A percentile compares a stretch with the other conserved stretches of the same genome.
Evolutionary conservation across 2,329 filamentous ascomycete genomes (phyloP).

Genomic region (Neospermospora avenae): DNA sequence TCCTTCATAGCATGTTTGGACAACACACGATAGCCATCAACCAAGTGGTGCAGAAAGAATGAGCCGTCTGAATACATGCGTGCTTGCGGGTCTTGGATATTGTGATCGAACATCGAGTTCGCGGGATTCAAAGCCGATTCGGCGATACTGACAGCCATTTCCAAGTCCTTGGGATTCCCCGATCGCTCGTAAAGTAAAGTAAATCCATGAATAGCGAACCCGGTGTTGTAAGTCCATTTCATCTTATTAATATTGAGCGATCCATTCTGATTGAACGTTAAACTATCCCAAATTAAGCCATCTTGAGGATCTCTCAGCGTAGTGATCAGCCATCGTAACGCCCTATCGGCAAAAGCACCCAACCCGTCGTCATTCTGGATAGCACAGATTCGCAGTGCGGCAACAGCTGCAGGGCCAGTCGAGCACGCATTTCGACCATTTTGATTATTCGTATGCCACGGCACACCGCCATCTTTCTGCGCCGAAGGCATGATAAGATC

Average conservation of each 20-base stretch:
- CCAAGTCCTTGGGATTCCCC: conserved; percentile 7
- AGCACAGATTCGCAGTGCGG: conserved; percentile 20
- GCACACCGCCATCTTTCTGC: conserved; percentile 17
- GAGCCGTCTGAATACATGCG: conserved; percentile 25
- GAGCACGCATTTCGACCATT: conserved; percentile 21
- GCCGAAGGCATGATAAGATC: conserved; percentile 21
- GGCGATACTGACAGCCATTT: conserved; percentile 17
- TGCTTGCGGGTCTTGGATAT: neutral
- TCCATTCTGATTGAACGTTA: conserved; percentile 15
- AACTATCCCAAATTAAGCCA: conserved; percentile 24
- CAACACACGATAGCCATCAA: conserved; percentile 21
- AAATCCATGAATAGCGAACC: conserved; percentile 24
- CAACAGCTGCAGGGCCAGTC: conserved; percentile 21
- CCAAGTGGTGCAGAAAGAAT: conserved; percentile 25
- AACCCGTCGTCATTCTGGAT: conserved; percentile 11
- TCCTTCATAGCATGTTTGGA: conserved; percentile 11
- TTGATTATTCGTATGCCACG: conserved; percentile 23
- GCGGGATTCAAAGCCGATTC: conserved; percentile 18
- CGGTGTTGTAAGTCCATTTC: conserved; percentile 27
- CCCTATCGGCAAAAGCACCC: conserved; percentile 13
- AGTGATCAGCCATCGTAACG: conserved; percentile 11
- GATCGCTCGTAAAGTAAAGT: conserved; percentile 15
- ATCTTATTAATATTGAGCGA: conserved; percentile 17
- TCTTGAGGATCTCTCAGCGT: conserved; percentile 21
- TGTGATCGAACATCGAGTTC: conserved; percentile 17